A percentile compares a stretch with the other conserved stretches of the same genome.
These are phyloP conservation scores for Capsella rubella DNA, from an alignment of 441 rosid species.

Conservation along the genomic window DNA sequence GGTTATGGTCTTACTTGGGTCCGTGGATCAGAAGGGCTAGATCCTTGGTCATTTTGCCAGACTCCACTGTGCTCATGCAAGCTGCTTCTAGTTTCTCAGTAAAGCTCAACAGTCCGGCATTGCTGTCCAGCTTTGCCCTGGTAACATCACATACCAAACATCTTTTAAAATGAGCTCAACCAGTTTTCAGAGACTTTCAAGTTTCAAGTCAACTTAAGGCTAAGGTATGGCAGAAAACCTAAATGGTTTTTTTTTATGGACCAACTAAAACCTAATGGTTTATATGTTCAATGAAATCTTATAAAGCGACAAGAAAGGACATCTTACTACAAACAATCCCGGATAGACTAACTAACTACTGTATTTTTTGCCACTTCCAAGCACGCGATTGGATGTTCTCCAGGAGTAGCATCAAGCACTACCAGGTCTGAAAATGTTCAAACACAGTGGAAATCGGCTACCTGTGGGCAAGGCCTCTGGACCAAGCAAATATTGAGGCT, in stretches of 20 bases:
- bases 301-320: not conserved
- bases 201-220: not conserved
- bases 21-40: conserved; percentile 89
- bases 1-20: conserved; percentile 55
- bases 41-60: conserved; percentile 97
- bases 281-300: not conserved
- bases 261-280: not conserved
- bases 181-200: not conserved
- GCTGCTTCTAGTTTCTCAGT: conserved; percentile 84
- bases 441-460: conserved; percentile 10
- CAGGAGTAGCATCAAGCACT: not conserved
- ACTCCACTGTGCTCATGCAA: conserved; percentile 76
- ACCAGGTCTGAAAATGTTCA: not conserved
- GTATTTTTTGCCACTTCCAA: not conserved
- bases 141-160: conserved; percentile 24
- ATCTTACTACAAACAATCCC: conserved; percentile 12
- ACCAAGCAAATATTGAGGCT: conserved; percentile 97
- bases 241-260: not conserved
- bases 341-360: conserved; percentile 5
- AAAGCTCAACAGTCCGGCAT: conserved; percentile 70
- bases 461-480: conserved; percentile 95
- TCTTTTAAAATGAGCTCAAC: conserved; percentile 14
- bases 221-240: not conserved
- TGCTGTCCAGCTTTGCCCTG: conserved; percentile 88
- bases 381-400: conserved; percentile 2